A percentile compares a stretch with the other conserved stretches of the same genome.
phyloP scores from a whole-genome alignment of 129 eudicot species.

The Tagetes erecta region DNA sequence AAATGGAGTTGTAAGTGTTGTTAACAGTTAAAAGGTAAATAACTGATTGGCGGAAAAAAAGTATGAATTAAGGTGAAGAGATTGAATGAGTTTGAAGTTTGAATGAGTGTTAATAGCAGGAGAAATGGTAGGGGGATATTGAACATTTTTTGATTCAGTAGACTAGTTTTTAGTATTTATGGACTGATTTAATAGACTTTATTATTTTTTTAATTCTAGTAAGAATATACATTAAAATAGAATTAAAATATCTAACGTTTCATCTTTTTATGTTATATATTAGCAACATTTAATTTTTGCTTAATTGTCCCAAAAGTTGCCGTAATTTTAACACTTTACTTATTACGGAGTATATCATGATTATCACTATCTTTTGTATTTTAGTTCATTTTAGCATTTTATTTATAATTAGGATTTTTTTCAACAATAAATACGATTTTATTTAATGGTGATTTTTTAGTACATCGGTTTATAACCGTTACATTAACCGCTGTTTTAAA shows the following conservation, averaged over 20 bases:
- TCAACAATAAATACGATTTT: too few species aligned
- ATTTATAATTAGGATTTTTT: too few species aligned
- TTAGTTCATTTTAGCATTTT: neutral
- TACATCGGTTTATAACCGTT: too few species aligned
- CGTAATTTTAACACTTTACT: neutral
- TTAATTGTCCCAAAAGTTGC: neutral
- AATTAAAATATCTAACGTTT: neutral
- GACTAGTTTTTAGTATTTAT: neutral
- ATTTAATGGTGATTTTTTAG: too few species aligned
- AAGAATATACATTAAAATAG: neutral
- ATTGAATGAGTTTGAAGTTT: conserved; percentile 31
- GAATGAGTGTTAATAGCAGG: conserved; percentile 34
- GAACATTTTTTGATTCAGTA: conserved; percentile 18
- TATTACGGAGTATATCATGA: neutral
- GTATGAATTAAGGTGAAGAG: conserved; percentile 10
- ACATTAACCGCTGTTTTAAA: too few species aligned
- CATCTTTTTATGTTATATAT: neutral
- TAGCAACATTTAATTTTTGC: neutral
- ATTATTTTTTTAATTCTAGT: neutral
- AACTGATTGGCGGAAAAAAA: neutral
- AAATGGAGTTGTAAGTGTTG: neutral
- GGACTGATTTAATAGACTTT: neutral
- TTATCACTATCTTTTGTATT: neutral
- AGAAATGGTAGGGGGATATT: conserved; percentile 17
- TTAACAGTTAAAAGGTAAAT: neutral